These are phyloP conservation scores for Cercophora newfieldiana DNA, from an alignment of 495 filamentous ascomycete genomes.

Conservation along the genomic window DNA sequence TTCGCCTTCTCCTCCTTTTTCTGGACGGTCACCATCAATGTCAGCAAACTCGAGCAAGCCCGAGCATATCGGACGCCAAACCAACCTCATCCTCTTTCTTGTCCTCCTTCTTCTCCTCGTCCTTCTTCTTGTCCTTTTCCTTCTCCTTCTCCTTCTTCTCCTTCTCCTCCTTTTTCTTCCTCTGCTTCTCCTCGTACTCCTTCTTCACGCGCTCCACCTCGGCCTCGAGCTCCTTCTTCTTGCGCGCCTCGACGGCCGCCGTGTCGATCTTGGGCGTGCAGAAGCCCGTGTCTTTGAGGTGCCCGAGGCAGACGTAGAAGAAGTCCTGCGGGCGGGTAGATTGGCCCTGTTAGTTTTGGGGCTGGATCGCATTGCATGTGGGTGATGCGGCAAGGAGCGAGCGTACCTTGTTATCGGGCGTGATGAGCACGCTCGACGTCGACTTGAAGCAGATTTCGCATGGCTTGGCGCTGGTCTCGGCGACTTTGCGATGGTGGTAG, in stretches of 20 bases:
- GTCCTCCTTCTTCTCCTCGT: constrained; percentile 56
- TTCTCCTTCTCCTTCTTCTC: constrained; percentile 43
- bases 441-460: constrained; percentile 93
- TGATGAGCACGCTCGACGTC: constrained; percentile 82
- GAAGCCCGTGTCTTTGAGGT: constrained; percentile 83
- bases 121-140: constrained; percentile 53
- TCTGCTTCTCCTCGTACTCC: constrained; percentile 74
- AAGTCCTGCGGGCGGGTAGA: constrained; percentile 72
- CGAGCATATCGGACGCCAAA: neutral
- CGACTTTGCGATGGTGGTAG: constrained; percentile 86
- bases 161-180: constrained; percentile 55
- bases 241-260: constrained; percentile 68
- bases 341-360: too few relatives aligned
- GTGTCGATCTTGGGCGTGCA: constrained; percentile 77
- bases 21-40: neutral
- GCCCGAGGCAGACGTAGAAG: constrained; percentile 85
- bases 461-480: constrained; percentile 75
- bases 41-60: neutral
- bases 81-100: constrained; percentile 53
- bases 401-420: constrained; percentile 80
- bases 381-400: constrained; percentile 3
- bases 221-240: constrained; percentile 68
- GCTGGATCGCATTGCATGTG: neutral
- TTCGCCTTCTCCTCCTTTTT: constrained; percentile 39
- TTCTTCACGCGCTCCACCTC: constrained; percentile 72